Evolutionary conservation across 1,284 basidiomycete species (phyloP).

Genomic region (Boletus mariae): DNA sequence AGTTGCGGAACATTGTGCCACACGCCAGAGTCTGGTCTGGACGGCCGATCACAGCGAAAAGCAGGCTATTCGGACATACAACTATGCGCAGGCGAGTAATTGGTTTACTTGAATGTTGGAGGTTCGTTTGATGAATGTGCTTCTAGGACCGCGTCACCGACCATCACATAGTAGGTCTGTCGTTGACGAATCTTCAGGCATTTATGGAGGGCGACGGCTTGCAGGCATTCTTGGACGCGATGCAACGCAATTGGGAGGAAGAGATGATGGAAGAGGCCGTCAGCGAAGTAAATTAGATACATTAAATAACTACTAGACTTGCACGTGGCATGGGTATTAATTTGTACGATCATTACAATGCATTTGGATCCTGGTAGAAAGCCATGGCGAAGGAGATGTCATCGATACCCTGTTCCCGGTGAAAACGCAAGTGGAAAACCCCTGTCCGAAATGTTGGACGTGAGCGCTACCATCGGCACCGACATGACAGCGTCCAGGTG

Average conservation of each 20-base stretch:
- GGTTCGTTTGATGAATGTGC: background rate
- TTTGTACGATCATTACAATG: background rate
- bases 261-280: slow-evolving; percentile 68
- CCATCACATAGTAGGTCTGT: slow-evolving; percentile 81
- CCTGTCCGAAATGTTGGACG: background rate
- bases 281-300: slow-evolving; percentile 22
- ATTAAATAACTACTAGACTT: background rate
- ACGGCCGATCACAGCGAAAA: slow-evolving; percentile 87
- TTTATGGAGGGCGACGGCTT: slow-evolving; percentile 80
- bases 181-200: slow-evolving; percentile 67
- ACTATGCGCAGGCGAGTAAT: slow-evolving; percentile 70
- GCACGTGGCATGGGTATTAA: no score
- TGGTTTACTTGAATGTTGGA: background rate
- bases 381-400: no score
- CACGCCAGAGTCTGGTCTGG: no score
- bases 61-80: slow-evolving; percentile 84
- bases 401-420: background rate
- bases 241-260: slow-evolving; percentile 63
- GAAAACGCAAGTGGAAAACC: background rate
- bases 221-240: slow-evolving; percentile 57
- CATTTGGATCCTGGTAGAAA: no score
- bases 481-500: background rate
- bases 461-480: background rate
- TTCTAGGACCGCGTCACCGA: slow-evolving; percentile 87
- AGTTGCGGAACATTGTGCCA: no score